Evolutionary conservation across 345 rosid species (phyloP).

Genomic region (Camelina neglecta): DNA sequence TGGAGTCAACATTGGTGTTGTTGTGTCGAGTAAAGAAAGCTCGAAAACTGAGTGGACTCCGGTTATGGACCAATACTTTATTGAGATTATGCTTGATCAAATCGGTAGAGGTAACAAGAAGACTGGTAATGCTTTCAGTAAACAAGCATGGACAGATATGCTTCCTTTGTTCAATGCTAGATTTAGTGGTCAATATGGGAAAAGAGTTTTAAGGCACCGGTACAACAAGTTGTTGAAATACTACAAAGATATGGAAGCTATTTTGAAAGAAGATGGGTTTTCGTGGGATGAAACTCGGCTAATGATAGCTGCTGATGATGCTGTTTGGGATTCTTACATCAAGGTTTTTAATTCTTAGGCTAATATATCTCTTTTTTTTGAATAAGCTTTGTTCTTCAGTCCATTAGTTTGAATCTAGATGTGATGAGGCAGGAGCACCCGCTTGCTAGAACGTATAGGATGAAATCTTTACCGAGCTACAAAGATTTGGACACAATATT

Average conservation of each 20-base stretch:
- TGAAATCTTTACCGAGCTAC: constrained; percentile 71
- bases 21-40: constrained; percentile 50
- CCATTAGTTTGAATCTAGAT: constrained; percentile 29
- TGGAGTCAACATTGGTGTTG: constrained; percentile 56
- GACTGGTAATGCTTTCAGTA: constrained; percentile 61
- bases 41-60: constrained; percentile 77
- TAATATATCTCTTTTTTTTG: not conserved
- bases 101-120: constrained; percentile 71
- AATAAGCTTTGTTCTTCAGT: constrained; percentile 22
- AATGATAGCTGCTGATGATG: constrained; percentile 64
- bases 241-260: constrained; percentile 56
- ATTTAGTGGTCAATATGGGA: constrained; percentile 70
- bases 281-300: constrained; percentile 71
- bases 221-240: constrained; percentile 75
- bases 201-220: constrained; percentile 79
- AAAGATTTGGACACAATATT: constrained; percentile 65
- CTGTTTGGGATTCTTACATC: constrained; percentile 71
- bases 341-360: constrained; percentile 50
- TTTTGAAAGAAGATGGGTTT: constrained; percentile 65
- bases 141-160: constrained; percentile 90
- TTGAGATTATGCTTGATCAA: constrained; percentile 82
- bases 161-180: constrained; percentile 69
- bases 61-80: constrained; percentile 73
- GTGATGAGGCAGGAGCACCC: constrained; percentile 61
- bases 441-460: constrained; percentile 64